Evolutionary conservation across 495 filamentous ascomycete genomes (phyloP), one percentile per base, ranked within the genome.

Genomic region (Letharia lupina): DNA sequence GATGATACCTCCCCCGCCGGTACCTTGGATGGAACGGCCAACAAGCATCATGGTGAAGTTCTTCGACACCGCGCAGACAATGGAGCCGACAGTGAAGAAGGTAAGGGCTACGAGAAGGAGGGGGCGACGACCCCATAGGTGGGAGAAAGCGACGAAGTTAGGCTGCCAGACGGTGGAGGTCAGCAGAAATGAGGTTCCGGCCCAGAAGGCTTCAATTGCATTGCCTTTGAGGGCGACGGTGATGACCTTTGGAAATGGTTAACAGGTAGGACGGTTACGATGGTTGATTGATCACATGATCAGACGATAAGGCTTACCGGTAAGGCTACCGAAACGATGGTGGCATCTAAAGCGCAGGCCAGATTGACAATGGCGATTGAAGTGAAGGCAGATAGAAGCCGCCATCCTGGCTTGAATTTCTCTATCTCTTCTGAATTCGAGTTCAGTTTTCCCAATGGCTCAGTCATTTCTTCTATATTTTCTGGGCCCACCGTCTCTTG

Each of bases 311-410:
- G 37, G 23, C 77, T 40, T 73, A 80, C 77, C 0, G 84, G 83
- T 33, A 87, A 70, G 2, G 84, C 84, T n/a, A 86, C 81, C 47
- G 78, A 80, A 37, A 87, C 74, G 2, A 80, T 83, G 7, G 84
- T 86, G 2, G 82, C 82, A 69, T 87, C 84, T 23, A 87, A 74
- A 28, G 85, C 83, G 11, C 77, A 78, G 68, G 80, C 79, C 33
- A 86, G 72, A 5, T 78, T 79, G 60, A 85, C 73, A n/a, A 81
- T 72, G 40, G 73, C 75, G 44, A 87, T 75, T 11, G 80, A 78
- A 37, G 68, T 45, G 70, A 84, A 83, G 37, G 79, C 16, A 71
- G 42, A 12, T 35, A 72, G 65, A 63, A 79, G 76, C 18, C 73
- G 67, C 69, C 68, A 73, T 65, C 70, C 73, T 62, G 77, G 77